Base-by-base conservation (phyloP, 495 filamentous ascomycete genomes). In the Lepraria neglecta region DNA sequence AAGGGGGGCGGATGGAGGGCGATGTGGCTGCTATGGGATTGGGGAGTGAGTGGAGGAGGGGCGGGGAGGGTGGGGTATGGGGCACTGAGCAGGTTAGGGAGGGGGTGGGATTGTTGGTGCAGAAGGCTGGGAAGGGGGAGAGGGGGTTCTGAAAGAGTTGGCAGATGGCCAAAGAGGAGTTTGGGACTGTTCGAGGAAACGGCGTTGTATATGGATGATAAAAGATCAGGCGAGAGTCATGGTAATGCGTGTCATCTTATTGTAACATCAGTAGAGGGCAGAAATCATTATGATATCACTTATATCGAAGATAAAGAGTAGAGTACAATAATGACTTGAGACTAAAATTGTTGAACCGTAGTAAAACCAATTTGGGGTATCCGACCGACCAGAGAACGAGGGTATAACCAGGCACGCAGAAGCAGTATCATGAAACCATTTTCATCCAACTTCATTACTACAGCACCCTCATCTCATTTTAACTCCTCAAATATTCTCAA, bases 401-500 rank as follows among this genome's bases (percentile, higher is more conserved):
- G 42, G 59, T 62, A 59, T 57, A 42, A 54, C 11, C 19, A 24
- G 11, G 10, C 59, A 7, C 33, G 42, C 58, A 27, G 31, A 30
- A 3, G 24, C 10, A 31, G 11, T 30, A n/a, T 52, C 48, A 9
- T 15, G 15, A 31, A 3, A 24, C 12, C 17, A 21, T 17, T 27
- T 31, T 19, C 28, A n/a, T 27, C 38, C 48, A 42, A 3, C 14
- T 9, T 21, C 33, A 53, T 5, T 11, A 5, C 24, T 12, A 21
- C 2, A 9, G 44, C 2, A 27, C 33, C 45, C 28, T 35, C 6
- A 15, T 46, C 27, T 6, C 55, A 10, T 44, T 31, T n/a, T 50
- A 44, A 15, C 27, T 9, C 19, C 31, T 35, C 21, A 98, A 71
- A 98, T 92, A 71, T 92, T 86, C 74, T 96, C 90, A 63, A 96